Base-by-base conservation (phyloP, 1,284 basidiomycete species). In the Cutaneotrichosporon daszewskae region DNA sequence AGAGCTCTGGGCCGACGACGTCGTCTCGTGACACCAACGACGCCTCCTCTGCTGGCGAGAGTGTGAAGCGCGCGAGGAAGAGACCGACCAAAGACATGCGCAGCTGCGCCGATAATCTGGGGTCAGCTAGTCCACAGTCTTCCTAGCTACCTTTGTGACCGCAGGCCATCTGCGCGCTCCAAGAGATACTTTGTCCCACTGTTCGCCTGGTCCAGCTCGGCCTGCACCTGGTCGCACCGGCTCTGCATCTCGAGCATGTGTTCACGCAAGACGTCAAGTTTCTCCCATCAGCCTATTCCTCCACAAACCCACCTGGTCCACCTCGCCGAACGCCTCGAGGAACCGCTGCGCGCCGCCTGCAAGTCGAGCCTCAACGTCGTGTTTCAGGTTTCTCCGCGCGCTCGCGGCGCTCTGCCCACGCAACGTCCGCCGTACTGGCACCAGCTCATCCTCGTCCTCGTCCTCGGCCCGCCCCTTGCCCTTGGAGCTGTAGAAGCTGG, bases 11-110 rank as follows among this genome's bases (percentile, higher is more conserved):
- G 0, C 83, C 82, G 12, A 94, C 77, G 2, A 82, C 79, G 1
- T 90, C 77, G 31, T 94, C 84, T 22, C 87, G 75, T 3, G 85
- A 86, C 0, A 79, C 80, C 34, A 98, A 75, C 0, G 83, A 79
- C 28, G 82, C 79, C 2, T 79, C 72, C 59, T 96, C 90, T 9
- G 77, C 74, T 2, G 84, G 77, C 1, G 74, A 79, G 7, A 97
- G 79, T 0, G 89, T 94, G 69, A 97, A 96, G 2, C 84, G 82
- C 0, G 77, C 66, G 12, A 97, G 77, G 71, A 98, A 95, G 16
- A 85, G 72, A 1, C 77, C 72, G 3, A 92, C 80, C 45, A 96
- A 83, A 0, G 82, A 77, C 58, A 84, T 80, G 44, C 82, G 68
- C 17, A 75, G 63, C 12, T 70, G 58, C 1, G 74, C 70, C 2